Base-by-base conservation (phyloP, 176 grass and related monocot species). In the Oryza longistaminata region DNA sequence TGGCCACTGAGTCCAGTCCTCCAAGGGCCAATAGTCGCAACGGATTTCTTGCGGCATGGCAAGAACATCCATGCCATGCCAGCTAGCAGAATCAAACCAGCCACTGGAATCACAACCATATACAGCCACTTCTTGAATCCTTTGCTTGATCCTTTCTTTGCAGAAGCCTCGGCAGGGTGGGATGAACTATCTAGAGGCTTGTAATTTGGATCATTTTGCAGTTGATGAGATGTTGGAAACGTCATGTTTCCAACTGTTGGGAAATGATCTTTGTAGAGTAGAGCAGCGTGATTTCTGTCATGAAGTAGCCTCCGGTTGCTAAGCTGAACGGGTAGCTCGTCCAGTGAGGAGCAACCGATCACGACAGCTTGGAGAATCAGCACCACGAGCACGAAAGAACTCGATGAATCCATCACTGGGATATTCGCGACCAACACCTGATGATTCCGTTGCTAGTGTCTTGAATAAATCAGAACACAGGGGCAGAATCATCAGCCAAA, bases 1-100 rank as follows among this genome's bases (percentile, higher is more conserved):
- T 97, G 94, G 35, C 94, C 94, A 83, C 94, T 97, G 80, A 97
- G 70, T 49, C 94, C 94, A 22, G 92, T 94, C 65, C 60, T 97
- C 94, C 94, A 97, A 68, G 94, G 89, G 12, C 85, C 89, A 68
- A 97, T 92, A 19, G 87, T 66, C 1, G 89, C 37, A 25, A 64
- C 83, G 0, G 82, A 71, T 24, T 79, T 94, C 16, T 68, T 62
- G 58, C 76, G 88, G 11, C 82, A 88, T 2, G 88, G 83, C 53
- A 90, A 33, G 55, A 90, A 8, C 21, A 88, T 67, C 34, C 76
- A 94, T n/a, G 61, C 80, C 13, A 45, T 22, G 7, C 82, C 27
- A 19, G 68, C 68, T 53, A 94, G 66, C 66, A 88, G 21, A 75
- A 81, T 2, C 35, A 87, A 71, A 21, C 67, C 85, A 4, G 42